Percentiles rank a stretch among this genome's conserved stretches.
phyloP scores from a whole-genome alignment of 1,139 yeast genomes.

The Suhomyces maxii region DNA sequence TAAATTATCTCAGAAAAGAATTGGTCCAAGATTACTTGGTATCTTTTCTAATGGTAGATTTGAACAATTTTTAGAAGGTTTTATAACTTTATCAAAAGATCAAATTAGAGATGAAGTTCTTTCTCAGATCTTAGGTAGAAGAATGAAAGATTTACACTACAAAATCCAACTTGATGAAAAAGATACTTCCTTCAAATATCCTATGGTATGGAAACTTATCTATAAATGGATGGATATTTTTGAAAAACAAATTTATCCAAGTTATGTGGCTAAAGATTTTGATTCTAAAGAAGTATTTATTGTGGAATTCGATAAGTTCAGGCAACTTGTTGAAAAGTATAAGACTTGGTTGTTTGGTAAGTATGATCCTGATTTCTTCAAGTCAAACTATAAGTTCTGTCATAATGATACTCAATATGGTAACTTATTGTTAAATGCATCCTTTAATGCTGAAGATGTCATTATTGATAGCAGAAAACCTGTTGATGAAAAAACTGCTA shows the following conservation, averaged over 20 bases:
- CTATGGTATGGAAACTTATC: constrained; percentile 70
- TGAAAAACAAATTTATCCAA: constrained; percentile 39
- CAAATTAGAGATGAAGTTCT: constrained; percentile 76
- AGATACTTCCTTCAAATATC: constrained; percentile 28
- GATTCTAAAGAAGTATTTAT: constrained; percentile 48
- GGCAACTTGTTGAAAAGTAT: constrained; percentile 49
- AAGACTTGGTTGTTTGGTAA: constrained; percentile 60
- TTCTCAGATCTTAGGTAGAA: constrained; percentile 84
- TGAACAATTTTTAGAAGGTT: constrained; percentile 87
- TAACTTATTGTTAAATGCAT: constrained; percentile 60
- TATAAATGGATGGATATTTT: constrained; percentile 69
- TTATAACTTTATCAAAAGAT: constrained; percentile 67
- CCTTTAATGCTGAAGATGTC: constrained; percentile 38
- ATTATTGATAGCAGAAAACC: constrained; percentile 23
- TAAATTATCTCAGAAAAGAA: constrained; percentile 70
- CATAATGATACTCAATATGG: constrained; percentile 98
- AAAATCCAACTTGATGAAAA: constrained; percentile 70
- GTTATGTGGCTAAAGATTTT: constrained; percentile 24
- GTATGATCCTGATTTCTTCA: constrained; percentile 47
- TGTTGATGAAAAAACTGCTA: constrained; percentile 14
- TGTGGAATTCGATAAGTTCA: constrained; percentile 51
- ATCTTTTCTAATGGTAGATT: constrained; percentile 89
- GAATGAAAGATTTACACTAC: constrained; percentile 92
- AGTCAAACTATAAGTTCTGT: constrained; percentile 67
- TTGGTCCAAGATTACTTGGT: constrained; percentile 88